phyloP scores from a whole-genome alignment of 73 alveolate species.

The Blepharisma japonicum region DNA sequence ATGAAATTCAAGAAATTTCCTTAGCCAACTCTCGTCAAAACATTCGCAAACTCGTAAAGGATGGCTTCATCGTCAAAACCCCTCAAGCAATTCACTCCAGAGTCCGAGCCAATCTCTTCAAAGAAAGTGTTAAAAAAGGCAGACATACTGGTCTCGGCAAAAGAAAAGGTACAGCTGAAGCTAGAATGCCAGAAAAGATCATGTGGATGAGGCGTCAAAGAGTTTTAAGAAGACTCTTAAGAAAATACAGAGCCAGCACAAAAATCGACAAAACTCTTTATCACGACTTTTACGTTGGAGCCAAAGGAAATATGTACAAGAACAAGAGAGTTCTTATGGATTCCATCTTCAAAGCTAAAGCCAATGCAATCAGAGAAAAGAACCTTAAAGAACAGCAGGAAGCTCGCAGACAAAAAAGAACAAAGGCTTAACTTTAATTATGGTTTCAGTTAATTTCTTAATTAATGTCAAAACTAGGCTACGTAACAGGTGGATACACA shows the following conservation, averaged over 20 bases:
- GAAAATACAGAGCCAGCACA: constrained; percentile 93
- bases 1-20: constrained; percentile 92
- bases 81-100: background rate
- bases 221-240: constrained; percentile 5
- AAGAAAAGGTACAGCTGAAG: constrained; percentile 95
- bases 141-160: constrained; percentile 98
- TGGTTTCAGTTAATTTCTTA: background rate
- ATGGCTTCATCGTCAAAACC: too few relatives aligned
- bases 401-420: too few relatives aligned
- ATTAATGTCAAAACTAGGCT: constrained; percentile 26
- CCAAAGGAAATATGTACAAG: constrained; percentile 97
- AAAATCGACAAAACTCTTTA: constrained; percentile 88
- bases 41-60: too few relatives aligned
- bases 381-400: too few relatives aligned
- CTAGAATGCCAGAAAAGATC: constrained; percentile 97
- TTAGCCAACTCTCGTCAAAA: constrained; percentile 85
- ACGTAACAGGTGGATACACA: constrained; percentile 47
- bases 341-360: constrained; percentile 80
- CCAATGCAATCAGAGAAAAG: too few relatives aligned
- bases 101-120: too few relatives aligned
- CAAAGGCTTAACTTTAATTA: too few relatives aligned
- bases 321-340: constrained; percentile 94
- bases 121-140: constrained; percentile 42
- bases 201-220: constrained; percentile 51
- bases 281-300: constrained; percentile 91